Conservation (phyloP, 1,139 yeast genomes). For the Arxiozyma bovina region DNA sequence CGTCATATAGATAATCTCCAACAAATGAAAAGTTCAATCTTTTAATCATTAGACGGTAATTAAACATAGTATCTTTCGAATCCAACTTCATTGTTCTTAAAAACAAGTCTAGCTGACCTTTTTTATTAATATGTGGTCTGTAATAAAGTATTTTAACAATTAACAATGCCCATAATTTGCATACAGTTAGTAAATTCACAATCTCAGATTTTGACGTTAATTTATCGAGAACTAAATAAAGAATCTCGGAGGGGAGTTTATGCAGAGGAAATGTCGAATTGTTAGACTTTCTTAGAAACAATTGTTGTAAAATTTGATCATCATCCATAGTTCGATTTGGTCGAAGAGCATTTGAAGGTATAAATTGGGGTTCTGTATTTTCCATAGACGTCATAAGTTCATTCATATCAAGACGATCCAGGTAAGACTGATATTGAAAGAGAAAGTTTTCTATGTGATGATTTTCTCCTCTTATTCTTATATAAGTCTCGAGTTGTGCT, state of each 20-base stretch:
- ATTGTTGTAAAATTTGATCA: not conserved
- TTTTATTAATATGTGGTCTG: conserved; percentile 69
- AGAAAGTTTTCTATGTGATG: conserved; percentile 20
- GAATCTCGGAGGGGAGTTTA: conserved; percentile 71
- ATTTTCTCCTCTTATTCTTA: conserved; percentile 15
- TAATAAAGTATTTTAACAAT: conserved; percentile 82
- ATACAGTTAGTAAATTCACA: conserved; percentile 62
- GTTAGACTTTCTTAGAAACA: not conserved
- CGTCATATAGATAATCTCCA: conserved; percentile 59
- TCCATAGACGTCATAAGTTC: conserved; percentile 14
- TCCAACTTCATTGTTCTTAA: conserved; percentile 47
- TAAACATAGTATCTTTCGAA: conserved; percentile 48
- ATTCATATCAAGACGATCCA: conserved; percentile 20
- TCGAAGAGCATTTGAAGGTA: conserved; percentile 3
- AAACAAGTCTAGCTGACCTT: conserved; percentile 40
- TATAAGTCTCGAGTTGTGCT: conserved; percentile 18
- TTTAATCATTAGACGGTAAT: conserved; percentile 66
- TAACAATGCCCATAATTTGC: conserved; percentile 72
- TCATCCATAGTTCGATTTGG: not conserved
- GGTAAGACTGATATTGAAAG: conserved; percentile 19
- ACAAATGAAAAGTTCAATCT: conserved; percentile 74
- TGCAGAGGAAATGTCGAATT: conserved; percentile 38
- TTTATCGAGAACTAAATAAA: conserved; percentile 60
- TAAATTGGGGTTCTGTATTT: conserved; percentile 13
- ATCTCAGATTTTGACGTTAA: conserved; percentile 57